Base-by-base conservation (phyloP, 495 filamentous ascomycete species). In the Aeminium ludgeri region DNA sequence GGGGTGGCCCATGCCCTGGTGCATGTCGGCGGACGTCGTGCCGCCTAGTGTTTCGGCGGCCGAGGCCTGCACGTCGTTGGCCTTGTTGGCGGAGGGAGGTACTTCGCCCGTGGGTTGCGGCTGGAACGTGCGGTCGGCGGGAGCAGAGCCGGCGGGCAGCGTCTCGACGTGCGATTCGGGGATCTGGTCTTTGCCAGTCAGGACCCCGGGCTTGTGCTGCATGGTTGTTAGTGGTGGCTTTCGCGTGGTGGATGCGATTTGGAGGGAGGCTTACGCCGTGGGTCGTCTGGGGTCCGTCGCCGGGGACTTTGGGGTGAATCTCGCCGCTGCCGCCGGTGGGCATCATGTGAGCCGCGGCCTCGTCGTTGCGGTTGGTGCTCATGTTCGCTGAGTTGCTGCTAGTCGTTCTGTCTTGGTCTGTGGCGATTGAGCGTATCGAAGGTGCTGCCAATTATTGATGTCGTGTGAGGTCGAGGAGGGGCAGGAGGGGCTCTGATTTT, bases 191-290 rank as follows among this genome's bases (percentile, higher is more conserved):
- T 72, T 73, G 31, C 58, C 61, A 36, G 70, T 65, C 43, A 70
- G 64, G 28, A 64, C 56, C 46, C 82, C 82, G 13, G 67, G 69
- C 55, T 78, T 62, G 56, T 86, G 80, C 78, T 82, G 54, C 3
- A 25, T 4, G 23, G 23, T 3, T 3, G 23, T 25, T 3, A 8
- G 23, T 25, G 3, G 8, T 3, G 8, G 8, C 8, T 4, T 25
- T 3, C 4, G 23, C 8, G 23, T 4, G 8, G 23, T 25, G 23
- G 23, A 4, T 25, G 3, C 23, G 23, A 25, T 25, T 8, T 25
- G 3, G 23, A 25, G 23, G 23, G 23, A 8, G 23, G 23, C 67
- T 53, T 68, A 78, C 72, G 1, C 75, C 70, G 32, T 65, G 59
- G 23, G 60, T 69, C 6, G 62, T 65, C 15, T 67, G 40, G 7